Conservation (phyloP, 108 stramenopile species). For the Pseudonitzschia multistriata region DNA sequence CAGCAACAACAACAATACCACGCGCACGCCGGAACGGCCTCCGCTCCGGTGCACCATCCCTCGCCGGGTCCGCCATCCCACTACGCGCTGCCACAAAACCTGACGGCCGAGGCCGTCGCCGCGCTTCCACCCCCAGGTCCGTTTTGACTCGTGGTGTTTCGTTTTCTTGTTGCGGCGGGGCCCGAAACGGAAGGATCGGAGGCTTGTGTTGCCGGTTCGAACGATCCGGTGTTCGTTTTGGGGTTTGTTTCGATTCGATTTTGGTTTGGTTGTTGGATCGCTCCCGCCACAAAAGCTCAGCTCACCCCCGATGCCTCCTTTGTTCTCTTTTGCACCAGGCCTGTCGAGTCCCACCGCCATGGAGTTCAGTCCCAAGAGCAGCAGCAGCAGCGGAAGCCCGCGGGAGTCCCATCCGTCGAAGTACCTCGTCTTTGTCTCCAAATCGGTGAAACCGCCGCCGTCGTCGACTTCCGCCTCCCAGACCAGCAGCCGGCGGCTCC, state of each 20-base stretch:
- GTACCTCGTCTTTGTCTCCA: slow-evolving; percentile 36
- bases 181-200: not conserved
- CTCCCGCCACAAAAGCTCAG: no score
- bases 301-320: no score
- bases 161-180: not conserved
- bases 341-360: slow-evolving; percentile 36
- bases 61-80: slow-evolving; percentile 14
- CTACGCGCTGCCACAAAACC: slow-evolving; percentile 35
- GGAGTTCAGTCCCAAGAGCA: slow-evolving; percentile 26
- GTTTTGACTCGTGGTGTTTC: slow-evolving; percentile 3
- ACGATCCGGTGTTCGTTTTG: not conserved
- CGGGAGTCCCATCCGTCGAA: no score
- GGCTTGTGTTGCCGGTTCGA: no score
- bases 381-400: no score
- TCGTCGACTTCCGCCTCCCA: slow-evolving; percentile 19
- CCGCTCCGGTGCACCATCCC: not conserved
- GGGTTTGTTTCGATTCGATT: not conserved
- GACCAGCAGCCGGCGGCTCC: slow-evolving; percentile 14
- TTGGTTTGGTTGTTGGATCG: no score
- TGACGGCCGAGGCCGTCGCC: slow-evolving; percentile 64
- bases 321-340: slow-evolving; percentile 20
- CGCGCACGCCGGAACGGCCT: not conserved
- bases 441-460: slow-evolving; percentile 21
- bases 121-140: slow-evolving; percentile 59
- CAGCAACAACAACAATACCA: no score